Conservation (phyloP, 1,284 basidiomycete species). For the Rhodotorula mucilaginosa region DNA sequence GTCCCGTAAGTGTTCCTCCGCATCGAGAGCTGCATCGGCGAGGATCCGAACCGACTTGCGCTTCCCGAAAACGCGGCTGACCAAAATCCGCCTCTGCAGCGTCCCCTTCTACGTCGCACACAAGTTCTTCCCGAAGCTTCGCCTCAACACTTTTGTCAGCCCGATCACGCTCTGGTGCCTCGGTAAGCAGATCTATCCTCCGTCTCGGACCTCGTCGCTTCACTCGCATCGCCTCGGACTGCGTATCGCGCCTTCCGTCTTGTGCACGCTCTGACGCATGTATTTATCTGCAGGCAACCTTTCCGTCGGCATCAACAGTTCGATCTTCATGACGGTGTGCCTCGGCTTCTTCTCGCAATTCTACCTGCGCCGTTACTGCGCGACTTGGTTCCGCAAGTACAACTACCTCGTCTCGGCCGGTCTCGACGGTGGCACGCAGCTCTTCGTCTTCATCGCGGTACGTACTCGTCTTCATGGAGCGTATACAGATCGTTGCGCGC, state of each 20-base stretch:
- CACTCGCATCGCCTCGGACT: no score
- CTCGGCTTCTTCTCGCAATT: constrained; percentile 29
- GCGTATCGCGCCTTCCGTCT: no score
- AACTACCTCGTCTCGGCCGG: constrained; percentile 40
- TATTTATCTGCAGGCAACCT: constrained; percentile 15
- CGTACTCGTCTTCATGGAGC: not conserved
- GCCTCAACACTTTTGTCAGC: constrained; percentile 36
- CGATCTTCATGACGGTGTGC: constrained; percentile 30
- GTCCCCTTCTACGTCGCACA: constrained; percentile 60
- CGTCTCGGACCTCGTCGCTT: no score
- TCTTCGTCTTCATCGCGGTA: constrained; percentile 42
- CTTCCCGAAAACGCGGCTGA: no score
- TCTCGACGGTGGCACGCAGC: constrained; percentile 41
- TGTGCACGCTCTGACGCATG: no score
- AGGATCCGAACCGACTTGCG: no score
- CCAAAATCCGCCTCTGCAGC: constrained; percentile 4
- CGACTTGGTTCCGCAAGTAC: constrained; percentile 38
- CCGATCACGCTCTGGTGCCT: constrained; percentile 39
- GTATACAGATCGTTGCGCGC: no score
- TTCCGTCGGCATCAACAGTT: constrained; percentile 40
- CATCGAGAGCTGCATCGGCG: not conserved
- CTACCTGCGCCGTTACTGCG: constrained; percentile 28
- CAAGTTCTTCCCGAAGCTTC: constrained; percentile 54
- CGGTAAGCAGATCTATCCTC: constrained; percentile 2
- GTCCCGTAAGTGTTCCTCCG: constrained; percentile 45